These are phyloP conservation scores for Herpotrichia juniperi DNA, from an alignment of 2,329 filamentous ascomycete species.

Conservation along the genomic window DNA sequence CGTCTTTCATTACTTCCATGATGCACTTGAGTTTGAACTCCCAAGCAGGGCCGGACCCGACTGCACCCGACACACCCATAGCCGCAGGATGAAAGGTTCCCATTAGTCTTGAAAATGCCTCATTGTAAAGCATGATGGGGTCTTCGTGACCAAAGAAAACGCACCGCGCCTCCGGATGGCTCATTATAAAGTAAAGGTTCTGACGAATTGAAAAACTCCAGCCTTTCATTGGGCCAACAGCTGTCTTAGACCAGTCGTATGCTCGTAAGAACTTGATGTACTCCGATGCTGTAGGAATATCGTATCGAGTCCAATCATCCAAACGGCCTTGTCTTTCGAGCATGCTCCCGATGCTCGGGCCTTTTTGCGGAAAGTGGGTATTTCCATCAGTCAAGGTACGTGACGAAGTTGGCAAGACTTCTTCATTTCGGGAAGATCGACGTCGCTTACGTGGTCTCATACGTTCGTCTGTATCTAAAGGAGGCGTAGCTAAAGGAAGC, in stretches of 20 bases:
- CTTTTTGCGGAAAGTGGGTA: neutral
- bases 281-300: constrained; percentile 11
- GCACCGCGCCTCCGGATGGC: constrained; percentile 6
- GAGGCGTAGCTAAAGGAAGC: neutral
- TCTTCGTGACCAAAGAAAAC: constrained; percentile 47
- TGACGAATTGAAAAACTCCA: constrained; percentile 54
- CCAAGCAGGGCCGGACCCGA: constrained; percentile 74
- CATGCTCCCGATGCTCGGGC: neutral
- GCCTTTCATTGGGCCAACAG: constrained; percentile 49
- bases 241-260: constrained; percentile 52
- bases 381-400: neutral
- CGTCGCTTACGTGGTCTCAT: neutral
- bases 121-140: constrained; percentile 36
- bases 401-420: neutral
- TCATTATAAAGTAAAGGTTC: constrained; percentile 13
- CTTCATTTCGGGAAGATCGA: neutral
- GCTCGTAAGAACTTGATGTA: constrained; percentile 40
- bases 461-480: neutral
- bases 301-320: constrained; percentile 37
- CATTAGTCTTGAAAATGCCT: constrained; percentile 19
- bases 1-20: constrained; percentile 4
- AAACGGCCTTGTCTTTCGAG: neutral
- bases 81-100: constrained; percentile 54
- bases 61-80: constrained; percentile 62
- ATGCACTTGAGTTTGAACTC: constrained; percentile 7